Percentiles rank a stretch among this genome's conserved stretches.
Evolutionary conservation across 495 filamentous ascomycete species (phyloP).

Genomic region (Zalerion maritima): DNA sequence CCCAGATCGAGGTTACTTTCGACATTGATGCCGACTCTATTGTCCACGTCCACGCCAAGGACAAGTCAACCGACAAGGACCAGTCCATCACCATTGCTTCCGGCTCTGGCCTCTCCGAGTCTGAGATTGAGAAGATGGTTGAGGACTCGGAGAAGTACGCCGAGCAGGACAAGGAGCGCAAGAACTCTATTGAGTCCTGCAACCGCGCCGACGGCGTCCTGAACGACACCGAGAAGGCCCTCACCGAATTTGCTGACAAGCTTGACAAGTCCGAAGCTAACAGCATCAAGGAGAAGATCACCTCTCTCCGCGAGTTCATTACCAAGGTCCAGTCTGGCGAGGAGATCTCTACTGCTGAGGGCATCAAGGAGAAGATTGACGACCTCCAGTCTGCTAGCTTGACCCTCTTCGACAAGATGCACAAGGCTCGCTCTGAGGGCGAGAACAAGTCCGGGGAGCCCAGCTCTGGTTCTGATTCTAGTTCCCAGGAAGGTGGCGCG

Average conservation of each 20-base stretch:
- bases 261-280: conserved; percentile 95
- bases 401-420: conserved; percentile 99
- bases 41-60: conserved; percentile 96
- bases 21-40: conserved; percentile 99
- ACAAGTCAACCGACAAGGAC: conserved; percentile 99
- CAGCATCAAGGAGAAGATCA: conserved; percentile 86
- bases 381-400: conserved; percentile 91
- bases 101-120: conserved; percentile 89
- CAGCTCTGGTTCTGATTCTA: no score
- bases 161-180: conserved; percentile 92
- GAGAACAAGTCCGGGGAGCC: conserved; percentile 89
- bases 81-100: conserved; percentile 99
- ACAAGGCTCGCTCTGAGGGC: conserved; percentile 76
- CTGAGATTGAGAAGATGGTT: conserved; percentile 93
- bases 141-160: conserved; percentile 94
- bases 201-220: conserved; percentile 94
- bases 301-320: conserved; percentile 74
- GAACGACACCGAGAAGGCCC: conserved; percentile 95
- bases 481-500: no score
- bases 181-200: conserved; percentile 81
- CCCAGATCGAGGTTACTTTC: conserved; percentile 97
- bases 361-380: conserved; percentile 96
- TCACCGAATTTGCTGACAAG: conserved; percentile 89
- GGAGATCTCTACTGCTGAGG: conserved; percentile 63
- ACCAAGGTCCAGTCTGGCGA: conserved; percentile 92